Percentiles rank a stretch among this genome's conserved stretches.
phyloP scores from a whole-genome alignment of 805 yeast species.

The Metschnikowia similis region DNA sequence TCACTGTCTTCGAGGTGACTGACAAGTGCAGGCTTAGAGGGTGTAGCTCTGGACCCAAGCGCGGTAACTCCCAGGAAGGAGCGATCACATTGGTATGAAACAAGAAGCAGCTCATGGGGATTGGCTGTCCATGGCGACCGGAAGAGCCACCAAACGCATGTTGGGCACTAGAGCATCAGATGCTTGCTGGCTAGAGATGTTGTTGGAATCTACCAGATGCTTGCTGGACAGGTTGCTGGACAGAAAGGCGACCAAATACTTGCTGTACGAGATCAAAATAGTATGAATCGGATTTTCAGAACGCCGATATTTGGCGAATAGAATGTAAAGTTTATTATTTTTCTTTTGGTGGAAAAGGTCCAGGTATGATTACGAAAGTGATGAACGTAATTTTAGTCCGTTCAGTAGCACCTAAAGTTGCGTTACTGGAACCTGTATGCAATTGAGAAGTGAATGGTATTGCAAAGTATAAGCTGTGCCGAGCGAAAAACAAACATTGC shows the following conservation, averaged over 20 bases:
- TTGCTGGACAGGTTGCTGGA: slow-evolving; percentile 81
- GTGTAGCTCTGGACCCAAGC: slow-evolving; percentile 62
- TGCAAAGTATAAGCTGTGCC: slow-evolving; percentile 56
- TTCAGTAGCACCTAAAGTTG: no score
- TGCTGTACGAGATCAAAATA: slow-evolving; percentile 34
- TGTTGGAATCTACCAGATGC: slow-evolving; percentile 51
- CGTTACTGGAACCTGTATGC: slow-evolving; percentile 35
- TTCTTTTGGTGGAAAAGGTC: no score
- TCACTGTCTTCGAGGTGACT: slow-evolving; percentile 41
- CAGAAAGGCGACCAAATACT: slow-evolving; percentile 58
- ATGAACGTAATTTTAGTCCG: no score
- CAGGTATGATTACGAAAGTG: no score
- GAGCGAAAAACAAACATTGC: slow-evolving; percentile 48
- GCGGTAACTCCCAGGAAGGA: slow-evolving; percentile 63
- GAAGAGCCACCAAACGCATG: no score
- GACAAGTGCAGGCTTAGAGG: slow-evolving; percentile 41
- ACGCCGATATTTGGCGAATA: slow-evolving; percentile 49
- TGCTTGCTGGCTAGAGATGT: no score
- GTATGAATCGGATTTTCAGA: slow-evolving; percentile 51
- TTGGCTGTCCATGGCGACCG: slow-evolving; percentile 44
- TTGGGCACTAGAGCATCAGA: no score
- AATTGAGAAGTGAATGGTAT: slow-evolving; percentile 37
- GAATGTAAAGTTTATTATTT: no score
- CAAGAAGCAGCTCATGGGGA: slow-evolving; percentile 54
- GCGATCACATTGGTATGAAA: slow-evolving; percentile 55